Base-by-base conservation (phyloP, 2,329 filamentous ascomycete species). In the Verticillium dahliae region DNA sequence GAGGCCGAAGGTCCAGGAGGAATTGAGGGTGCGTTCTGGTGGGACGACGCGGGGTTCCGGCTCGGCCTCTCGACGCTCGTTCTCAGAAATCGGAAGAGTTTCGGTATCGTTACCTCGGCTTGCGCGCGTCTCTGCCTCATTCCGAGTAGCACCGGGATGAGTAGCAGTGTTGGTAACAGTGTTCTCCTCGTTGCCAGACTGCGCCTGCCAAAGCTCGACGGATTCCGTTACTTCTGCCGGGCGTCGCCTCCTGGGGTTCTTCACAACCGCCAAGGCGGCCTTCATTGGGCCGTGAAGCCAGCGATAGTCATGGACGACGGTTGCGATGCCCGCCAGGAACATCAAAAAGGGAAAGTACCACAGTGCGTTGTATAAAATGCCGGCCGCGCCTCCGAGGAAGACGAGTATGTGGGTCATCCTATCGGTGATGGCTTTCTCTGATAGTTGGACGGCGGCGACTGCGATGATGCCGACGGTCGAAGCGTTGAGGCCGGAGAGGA, bases 281-380 rank as follows among this genome's bases (percentile, higher is more conserved):
- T 50, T 22, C n/a, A 50, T 3, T 9, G 78, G 70, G 0, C 74
- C 69, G n/a, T 81, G 78, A 6, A 82, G 67, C 74, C 81, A 81
- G 50, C 78, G 76, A 52, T 74, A 76, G 71, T 91, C 88, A 76
- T 84, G 86, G 0, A 83, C 60, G 0, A 85, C 71, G 0, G 85
- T 83, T 0, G 73, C 71, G 1, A 80, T 9, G 0, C 88, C 89
- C 0, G 81, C 83, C 1, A 78, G 65, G 0, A 82, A 66, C 73
- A 91, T 87, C 4, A 92, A 69, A 0, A 85, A 67, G 0, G 90
- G 90, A 56, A 91, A 92, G 66, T 90, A 92, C 90, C 90, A 92
- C 0, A 92, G 73, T 0, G 88, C 84, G 58, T 86, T 90, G 66
- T 91, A 91, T 56, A 89, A 78, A 65, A 92, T 74, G 0, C 89